Conservation (phyloP, 345 rosid species). For the Ceriops tagal region DNA sequence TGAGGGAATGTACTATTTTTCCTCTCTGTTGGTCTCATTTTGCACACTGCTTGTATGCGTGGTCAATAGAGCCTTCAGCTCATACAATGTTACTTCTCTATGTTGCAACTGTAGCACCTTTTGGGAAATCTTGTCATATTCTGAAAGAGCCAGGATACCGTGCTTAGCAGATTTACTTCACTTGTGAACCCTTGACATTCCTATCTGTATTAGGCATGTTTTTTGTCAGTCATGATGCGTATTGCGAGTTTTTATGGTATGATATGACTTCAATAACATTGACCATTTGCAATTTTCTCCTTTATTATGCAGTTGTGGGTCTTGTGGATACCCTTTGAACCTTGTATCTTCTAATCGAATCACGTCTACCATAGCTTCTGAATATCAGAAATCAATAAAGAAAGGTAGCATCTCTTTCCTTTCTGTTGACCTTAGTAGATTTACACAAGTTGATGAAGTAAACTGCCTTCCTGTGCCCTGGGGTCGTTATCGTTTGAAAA, state of each 20-base stretch:
- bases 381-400: slow-evolving; percentile 42
- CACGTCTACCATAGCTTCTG: slow-evolving; percentile 41
- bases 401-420: slow-evolving; percentile 42
- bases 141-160: background rate
- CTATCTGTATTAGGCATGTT: background rate
- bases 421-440: slow-evolving; percentile 56
- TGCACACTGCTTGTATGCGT: too few species aligned
- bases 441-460: slow-evolving; percentile 59
- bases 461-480: slow-evolving; percentile 47
- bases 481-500: slow-evolving; percentile 41
- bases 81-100: background rate
- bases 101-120: background rate
- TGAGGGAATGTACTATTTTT: too few species aligned
- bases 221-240: background rate
- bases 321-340: slow-evolving; percentile 61
- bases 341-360: slow-evolving; percentile 45
- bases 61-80: background rate
- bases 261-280: background rate
- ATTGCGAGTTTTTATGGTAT: background rate
- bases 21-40: too few species aligned
- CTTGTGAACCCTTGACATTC: background rate
- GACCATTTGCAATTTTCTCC: slow-evolving; percentile 2
- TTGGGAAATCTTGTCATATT: background rate
- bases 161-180: background rate
- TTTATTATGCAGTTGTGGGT: slow-evolving; percentile 49